Evolutionary conservation across 2,329 filamentous ascomycete species (phyloP).

Genomic region (Penicillium sp.): DNA sequence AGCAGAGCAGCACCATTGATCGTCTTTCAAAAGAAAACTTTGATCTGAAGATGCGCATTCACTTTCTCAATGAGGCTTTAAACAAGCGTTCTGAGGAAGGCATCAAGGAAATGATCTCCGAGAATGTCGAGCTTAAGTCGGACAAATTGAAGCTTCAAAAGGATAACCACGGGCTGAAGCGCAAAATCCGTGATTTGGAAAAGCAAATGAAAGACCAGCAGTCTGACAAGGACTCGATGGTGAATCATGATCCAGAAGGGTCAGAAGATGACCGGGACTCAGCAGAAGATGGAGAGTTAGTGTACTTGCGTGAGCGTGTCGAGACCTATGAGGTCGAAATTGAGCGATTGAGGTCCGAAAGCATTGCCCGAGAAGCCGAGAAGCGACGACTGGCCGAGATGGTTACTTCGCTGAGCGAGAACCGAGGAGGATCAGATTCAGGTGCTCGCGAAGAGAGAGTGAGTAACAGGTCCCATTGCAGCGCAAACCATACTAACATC

Average conservation of each 20-base stretch:
- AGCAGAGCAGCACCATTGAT: constrained; percentile 97
- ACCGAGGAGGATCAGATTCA: constrained; percentile 49
- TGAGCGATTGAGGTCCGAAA: constrained; percentile 76
- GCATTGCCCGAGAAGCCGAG: constrained; percentile 74
- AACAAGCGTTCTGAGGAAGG: constrained; percentile 94
- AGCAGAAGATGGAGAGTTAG: constrained; percentile 76
- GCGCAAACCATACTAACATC: constrained; percentile 7
- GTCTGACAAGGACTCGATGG: constrained; percentile 45
- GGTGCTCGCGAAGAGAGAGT: constrained; percentile 50
- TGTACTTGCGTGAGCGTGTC: constrained; percentile 79
- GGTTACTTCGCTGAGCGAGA: constrained; percentile 63
- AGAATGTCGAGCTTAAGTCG: constrained; percentile 94
- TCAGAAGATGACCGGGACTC: constrained; percentile 47
- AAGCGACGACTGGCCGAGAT: constrained; percentile 83
- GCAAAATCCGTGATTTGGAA: constrained; percentile 81
- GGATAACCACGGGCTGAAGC: constrained; percentile 80
- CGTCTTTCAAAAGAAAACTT: constrained; percentile 97
- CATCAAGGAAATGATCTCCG: constrained; percentile 95
- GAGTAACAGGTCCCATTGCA: constrained; percentile 22
- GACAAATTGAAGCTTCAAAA: constrained; percentile 84
- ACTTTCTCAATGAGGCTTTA: constrained; percentile 90
- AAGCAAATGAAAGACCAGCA: constrained; percentile 65
- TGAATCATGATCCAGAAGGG: constrained; percentile 41
- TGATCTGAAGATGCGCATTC: constrained; percentile 93
- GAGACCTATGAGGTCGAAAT: constrained; percentile 82